Evolutionary conservation across 345 rosid species (phyloP), one percentile per base, ranked within the genome.

Genomic region (Ceriops tagal): DNA sequence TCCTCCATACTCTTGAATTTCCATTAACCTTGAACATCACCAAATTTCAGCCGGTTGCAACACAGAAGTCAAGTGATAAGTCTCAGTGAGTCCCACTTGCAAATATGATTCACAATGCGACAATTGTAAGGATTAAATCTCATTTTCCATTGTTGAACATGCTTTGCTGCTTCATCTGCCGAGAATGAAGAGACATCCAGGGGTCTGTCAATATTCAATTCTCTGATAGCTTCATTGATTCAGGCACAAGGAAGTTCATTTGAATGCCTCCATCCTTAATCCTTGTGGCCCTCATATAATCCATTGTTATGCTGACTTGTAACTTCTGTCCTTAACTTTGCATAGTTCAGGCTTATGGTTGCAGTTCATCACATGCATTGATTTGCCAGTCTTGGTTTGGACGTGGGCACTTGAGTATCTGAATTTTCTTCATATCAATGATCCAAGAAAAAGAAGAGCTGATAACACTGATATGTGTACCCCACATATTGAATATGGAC

Each of bases 271-370:
- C 28, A 8, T 64, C 60, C 11, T 13, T n/a, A n/a, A 53, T 51
- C 46, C 47, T 52, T 53, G n/a, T 28, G 39, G 58, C 68, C 39
- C 51, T 64, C 20, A 27, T 35, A 30, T 19, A 57, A 64, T 49
- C 52, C 37, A 53, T 1, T n/a, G 37, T 18, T 22, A 5, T 65
- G 5, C n/a, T n/a, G 28, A 3, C 39, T 28, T 26, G 26, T 19
- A 21, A 51, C 26, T 28, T 49, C 4, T 19, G 22, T n/a, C 26
- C 35, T 24, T 7, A n/a, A 30, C 21, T 31, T 19, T 20, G 5
- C 47, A 18, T 53, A 13, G 37, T 34, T 13, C 8, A 32, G 43
- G 22, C 27, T 53, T 18, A 34, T 15, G 53, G 69, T 53, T 66
- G 30, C 70, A 24, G 28, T 24, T 37, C 21, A 16, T 37, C 31